phyloP scores from a whole-genome alignment of 768 basidiomycete genomes.

The Tremella yokohamensis region DNA sequence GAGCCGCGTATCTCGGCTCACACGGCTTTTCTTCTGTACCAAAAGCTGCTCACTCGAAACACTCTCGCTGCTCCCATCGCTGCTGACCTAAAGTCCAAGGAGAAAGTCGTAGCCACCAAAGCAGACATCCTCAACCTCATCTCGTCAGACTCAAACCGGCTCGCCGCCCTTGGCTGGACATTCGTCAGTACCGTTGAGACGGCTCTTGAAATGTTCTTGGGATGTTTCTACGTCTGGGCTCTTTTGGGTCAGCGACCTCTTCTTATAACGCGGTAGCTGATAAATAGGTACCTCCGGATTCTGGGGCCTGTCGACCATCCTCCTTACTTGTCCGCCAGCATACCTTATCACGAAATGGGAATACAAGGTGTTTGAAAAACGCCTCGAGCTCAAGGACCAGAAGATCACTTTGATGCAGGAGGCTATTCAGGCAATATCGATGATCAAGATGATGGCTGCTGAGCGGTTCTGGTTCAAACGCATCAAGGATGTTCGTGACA shows the following conservation, averaged over 20 bases:
- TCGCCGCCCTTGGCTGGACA: constrained; percentile 20
- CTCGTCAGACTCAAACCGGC: constrained; percentile 19
- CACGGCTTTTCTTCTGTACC: constrained; percentile 22
- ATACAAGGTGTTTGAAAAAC: constrained; percentile 33
- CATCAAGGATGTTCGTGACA: constrained; percentile 27
- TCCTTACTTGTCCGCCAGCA: constrained; percentile 29
- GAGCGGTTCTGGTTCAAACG: constrained; percentile 38
- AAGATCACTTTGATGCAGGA: constrained; percentile 37
- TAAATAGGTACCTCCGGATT: constrained; percentile 33
- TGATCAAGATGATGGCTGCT: constrained; percentile 44
- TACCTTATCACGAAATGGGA: constrained; percentile 31
- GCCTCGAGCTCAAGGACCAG: constrained; percentile 22
- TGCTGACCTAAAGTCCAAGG: neutral
- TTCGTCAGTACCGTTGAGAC: constrained; percentile 12
- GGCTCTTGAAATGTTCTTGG: constrained; percentile 25
- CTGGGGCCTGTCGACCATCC: constrained; percentile 30
- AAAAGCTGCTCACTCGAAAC: constrained; percentile 36
- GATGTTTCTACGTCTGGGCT: constrained; percentile 32
- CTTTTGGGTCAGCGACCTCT: constrained; percentile 26
- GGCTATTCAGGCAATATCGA: constrained; percentile 39
- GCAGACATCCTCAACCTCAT: constrained; percentile 42
- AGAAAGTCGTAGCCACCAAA: constrained; percentile 17
- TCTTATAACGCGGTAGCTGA: neutral
- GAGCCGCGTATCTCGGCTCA: constrained; percentile 21
- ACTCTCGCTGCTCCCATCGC: constrained; percentile 12